Percentiles rank a stretch among this genome's conserved stretches.
These are phyloP conservation scores for Massospora cicadina DNA, from an alignment of 371 early-diverging fungal genomes.

Conservation along the genomic window DNA sequence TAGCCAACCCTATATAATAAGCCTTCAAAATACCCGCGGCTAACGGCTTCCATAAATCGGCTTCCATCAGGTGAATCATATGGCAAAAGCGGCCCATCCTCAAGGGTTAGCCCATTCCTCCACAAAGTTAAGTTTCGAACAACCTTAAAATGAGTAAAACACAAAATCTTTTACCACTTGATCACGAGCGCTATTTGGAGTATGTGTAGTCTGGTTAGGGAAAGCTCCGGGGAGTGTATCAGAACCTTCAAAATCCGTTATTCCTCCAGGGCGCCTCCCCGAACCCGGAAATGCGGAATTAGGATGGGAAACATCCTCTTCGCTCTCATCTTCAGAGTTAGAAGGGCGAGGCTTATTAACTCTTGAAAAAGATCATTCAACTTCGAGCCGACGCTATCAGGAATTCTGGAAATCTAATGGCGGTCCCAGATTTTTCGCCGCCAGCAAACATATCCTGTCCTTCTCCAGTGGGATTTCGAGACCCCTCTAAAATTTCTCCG, in stretches of 20 bases:
- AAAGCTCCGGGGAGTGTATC: neutral
- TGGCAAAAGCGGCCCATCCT: slow-evolving; percentile 71
- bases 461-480: neutral
- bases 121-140: slow-evolving; percentile 78
- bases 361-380: neutral
- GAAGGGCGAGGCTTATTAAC: neutral
- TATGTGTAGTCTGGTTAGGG: neutral
- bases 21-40: slow-evolving; percentile 45
- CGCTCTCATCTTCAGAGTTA: neutral
- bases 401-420: neutral
- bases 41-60: slow-evolving; percentile 63
- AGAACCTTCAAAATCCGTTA: neutral
- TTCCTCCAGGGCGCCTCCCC: neutral
- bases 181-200: neutral
- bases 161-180: neutral
- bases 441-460: slow-evolving; percentile 12
- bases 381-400: neutral
- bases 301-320: neutral
- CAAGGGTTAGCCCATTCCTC: slow-evolving; percentile 88
- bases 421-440: slow-evolving; percentile 10
- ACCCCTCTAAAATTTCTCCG: neutral
- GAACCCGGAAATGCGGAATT: neutral
- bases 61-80: slow-evolving; percentile 77
- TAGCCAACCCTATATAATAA: neutral
- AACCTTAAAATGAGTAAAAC: slow-evolving; percentile 18